These are phyloP conservation scores for Climacium dendroides DNA, from an alignment of 225 moss, liverwort and hornwort genomes.

Conservation along the genomic window DNA sequence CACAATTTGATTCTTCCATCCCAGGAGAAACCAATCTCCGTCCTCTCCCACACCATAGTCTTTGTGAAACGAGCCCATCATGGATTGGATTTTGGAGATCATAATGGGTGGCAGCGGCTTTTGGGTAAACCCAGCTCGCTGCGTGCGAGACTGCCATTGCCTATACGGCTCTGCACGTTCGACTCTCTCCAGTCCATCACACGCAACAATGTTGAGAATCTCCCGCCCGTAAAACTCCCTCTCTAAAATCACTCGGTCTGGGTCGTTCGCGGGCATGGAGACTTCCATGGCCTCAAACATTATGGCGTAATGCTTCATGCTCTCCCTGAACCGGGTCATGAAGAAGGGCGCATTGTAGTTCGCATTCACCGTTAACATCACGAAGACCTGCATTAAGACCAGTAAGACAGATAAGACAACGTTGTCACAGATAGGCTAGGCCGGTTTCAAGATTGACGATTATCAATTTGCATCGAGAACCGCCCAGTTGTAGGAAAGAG, in stretches of 20 bases:
- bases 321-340: slow-evolving; percentile 71
- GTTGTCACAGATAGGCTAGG: neutral
- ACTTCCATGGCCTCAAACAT: slow-evolving; percentile 67
- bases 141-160: slow-evolving; percentile 78
- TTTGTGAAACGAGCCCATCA: slow-evolving; percentile 44
- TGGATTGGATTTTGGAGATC: slow-evolving; percentile 9
- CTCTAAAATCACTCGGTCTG: slow-evolving; percentile 54
- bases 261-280: slow-evolving; percentile 38
- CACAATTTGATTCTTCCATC: slow-evolving; percentile 67
- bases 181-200: slow-evolving; percentile 77
- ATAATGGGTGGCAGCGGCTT: slow-evolving; percentile 15
- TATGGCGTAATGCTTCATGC: slow-evolving; percentile 43
- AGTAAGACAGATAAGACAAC: neutral
- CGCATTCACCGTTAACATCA: slow-evolving; percentile 55
- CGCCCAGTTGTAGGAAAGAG: neutral
- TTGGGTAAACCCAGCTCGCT: slow-evolving; percentile 72
- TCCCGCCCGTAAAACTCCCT: slow-evolving; percentile 54
- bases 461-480: neutral
- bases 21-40: slow-evolving; percentile 64
- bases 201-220: slow-evolving; percentile 77
- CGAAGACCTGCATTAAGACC: slow-evolving; percentile 26
- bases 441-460: neutral
- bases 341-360: slow-evolving; percentile 80
- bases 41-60: slow-evolving; percentile 53
- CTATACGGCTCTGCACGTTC: slow-evolving; percentile 69